Percentiles rank a stretch among this genome's conserved stretches.
phyloP scores from a whole-genome alignment of 805 yeast species.

The Candida easanensis region DNA sequence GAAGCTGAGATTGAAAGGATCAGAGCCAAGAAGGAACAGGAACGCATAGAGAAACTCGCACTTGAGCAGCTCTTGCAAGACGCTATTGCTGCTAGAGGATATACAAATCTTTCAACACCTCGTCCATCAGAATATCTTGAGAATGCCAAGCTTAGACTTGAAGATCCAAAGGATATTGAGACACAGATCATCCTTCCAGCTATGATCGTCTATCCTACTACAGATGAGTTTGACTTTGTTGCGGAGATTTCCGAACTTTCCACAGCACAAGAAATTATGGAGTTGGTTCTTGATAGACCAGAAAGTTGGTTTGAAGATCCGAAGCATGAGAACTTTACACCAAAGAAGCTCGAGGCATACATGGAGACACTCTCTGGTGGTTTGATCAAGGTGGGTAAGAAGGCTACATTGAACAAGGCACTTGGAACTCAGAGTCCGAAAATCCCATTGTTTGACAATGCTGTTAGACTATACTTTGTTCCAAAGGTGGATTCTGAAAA shows the following conservation, averaged over 20 bases:
- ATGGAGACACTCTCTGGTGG: conserved; percentile 87
- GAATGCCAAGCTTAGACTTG: conserved; percentile 52
- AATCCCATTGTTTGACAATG: conserved; percentile 75
- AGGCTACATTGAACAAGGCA: conserved; percentile 60
- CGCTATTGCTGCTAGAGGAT: conserved; percentile 62
- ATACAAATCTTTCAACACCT: conserved; percentile 45
- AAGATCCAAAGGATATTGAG: conserved; percentile 63
- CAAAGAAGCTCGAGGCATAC: conserved; percentile 62
- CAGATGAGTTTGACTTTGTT: conserved; percentile 79
- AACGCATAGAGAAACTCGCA: conserved; percentile 38
- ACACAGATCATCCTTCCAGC: conserved; percentile 84
- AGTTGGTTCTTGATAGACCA: conserved; percentile 62
- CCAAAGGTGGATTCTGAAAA: conserved; percentile 63
- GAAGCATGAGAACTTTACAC: conserved; percentile 55
- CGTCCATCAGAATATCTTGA: conserved; percentile 57
- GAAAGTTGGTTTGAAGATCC: conserved; percentile 62
- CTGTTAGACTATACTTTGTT: conserved; percentile 71
- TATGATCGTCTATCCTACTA: conserved; percentile 75
- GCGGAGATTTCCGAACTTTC: conserved; percentile 72
- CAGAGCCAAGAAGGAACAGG: conserved; percentile 31
- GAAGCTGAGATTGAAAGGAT: conserved; percentile 31
- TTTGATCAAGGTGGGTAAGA: conserved; percentile 79
- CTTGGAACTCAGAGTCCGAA: conserved; percentile 59
- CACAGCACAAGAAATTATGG: conserved; percentile 61
- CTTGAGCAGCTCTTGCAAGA: conserved; percentile 44